phyloP scores from a whole-genome alignment of 2,329 filamentous ascomycete genomes.

The Verticillium nubilum region DNA sequence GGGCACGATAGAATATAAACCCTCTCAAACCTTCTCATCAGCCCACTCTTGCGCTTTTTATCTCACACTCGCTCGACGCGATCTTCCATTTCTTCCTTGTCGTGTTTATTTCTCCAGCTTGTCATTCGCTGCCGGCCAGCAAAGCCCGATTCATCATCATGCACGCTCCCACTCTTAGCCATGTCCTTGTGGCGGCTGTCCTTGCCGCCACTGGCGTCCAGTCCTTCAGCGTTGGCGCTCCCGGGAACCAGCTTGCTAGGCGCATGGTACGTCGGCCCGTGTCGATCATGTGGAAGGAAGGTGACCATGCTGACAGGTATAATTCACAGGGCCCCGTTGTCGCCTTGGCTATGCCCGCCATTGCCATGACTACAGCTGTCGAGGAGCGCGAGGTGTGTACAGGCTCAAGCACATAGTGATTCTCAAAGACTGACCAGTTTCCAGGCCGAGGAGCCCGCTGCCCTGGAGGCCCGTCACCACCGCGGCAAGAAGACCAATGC shows the following conservation, averaged over 20 bases:
- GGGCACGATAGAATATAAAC: background rate
- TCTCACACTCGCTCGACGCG: conserved; percentile 1
- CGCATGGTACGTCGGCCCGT: background rate
- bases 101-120: background rate
- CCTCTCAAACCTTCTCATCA: conserved; percentile 3
- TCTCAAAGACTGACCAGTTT: background rate
- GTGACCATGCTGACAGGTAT: background rate
- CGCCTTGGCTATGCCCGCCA: background rate
- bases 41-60: background rate
- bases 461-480: background rate
- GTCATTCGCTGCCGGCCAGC: conserved; percentile 3
- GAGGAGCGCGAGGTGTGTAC: background rate
- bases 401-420: background rate
- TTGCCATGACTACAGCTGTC: background rate
- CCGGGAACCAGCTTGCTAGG: background rate
- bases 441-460: background rate
- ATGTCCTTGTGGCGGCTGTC: background rate
- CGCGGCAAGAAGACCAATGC: background rate
- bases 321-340: background rate
- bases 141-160: background rate
- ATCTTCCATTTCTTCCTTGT: background rate
- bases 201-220: conserved; percentile 1
- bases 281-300: background rate
- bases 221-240: background rate
- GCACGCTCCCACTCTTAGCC: conserved; percentile 1